These are phyloP conservation scores for Luffa acutangula DNA, from an alignment of 306 rosid genomes.

Conservation along the genomic window DNA sequence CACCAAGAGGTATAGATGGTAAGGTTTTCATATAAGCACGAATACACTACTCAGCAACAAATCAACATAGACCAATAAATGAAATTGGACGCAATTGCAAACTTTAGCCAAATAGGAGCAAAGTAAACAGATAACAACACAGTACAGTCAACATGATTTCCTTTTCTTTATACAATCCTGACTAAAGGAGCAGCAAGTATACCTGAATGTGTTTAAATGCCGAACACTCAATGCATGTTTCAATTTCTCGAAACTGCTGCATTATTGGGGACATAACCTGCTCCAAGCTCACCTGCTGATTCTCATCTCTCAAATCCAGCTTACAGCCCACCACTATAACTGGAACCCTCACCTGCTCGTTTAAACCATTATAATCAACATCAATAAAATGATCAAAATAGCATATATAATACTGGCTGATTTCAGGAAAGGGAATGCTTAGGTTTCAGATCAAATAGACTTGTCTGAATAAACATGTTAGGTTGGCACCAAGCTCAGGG, in stretches of 20 bases:
- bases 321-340: constrained; percentile 95
- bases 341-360: constrained; percentile 80
- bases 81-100: neutral
- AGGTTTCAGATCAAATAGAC: neutral
- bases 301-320: constrained; percentile 94
- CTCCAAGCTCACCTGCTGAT: constrained; percentile 81
- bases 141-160: neutral
- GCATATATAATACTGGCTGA: neutral
- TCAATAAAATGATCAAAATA: neutral
- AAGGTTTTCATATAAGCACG: neutral
- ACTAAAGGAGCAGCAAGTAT: neutral
- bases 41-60: neutral
- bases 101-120: neutral
- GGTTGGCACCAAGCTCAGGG: neutral
- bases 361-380: constrained; percentile 15
- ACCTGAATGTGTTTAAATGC: constrained; percentile 92
- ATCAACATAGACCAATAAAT: neutral
- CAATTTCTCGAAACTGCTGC: constrained; percentile 99
- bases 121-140: neutral
- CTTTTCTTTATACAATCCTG: neutral
- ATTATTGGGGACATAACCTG: constrained; percentile 97
- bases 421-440: neutral
- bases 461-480: neutral
- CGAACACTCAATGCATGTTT: constrained; percentile 96
- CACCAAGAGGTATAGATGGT: neutral